Base-by-base conservation (phyloP, 495 filamentous ascomycete species). In the Coniosporium apollinis region DNA sequence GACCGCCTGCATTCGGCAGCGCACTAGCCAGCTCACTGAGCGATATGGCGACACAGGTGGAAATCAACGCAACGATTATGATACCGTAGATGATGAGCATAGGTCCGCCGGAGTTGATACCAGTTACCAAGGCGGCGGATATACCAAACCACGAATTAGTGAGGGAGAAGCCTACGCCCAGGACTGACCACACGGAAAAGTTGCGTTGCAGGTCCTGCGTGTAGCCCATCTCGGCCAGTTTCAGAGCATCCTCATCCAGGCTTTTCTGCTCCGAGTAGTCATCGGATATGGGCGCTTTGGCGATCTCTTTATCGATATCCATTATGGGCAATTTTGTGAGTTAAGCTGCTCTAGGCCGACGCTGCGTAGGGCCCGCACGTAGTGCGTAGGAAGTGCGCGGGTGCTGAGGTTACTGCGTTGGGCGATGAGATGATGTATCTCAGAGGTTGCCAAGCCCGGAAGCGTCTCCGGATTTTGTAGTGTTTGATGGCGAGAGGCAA, bases 71-170 rank as follows among this genome's bases (percentile, higher is more conserved):
- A 37, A 73, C 64, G 37, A 67, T 55, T 33, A 75, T 59, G 33
- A 73, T 60, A 20, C 72, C 73, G 40, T 76, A 78, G 35, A 76
- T 58, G 39, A 72, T 65, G 18, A 72, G 56, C 5, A 70, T 50
- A 1, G 72, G 69, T 1, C 72, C 71, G n/a, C 72, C 72, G 5
- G 61, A 66, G 39, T 58, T 69, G 54, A 76, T 73, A 26, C 69
- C 69, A 2, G 70, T 72, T 30, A 69, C 57, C 26, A 78, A 46
- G 11, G 66, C 67, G 10, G 65, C 64, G 1, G 64, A 66, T 37
- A 77, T 70, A 22, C 65, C 72, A 45, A 71, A 72, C 72, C 72
- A 76, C 5, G 69, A 72, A 48, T 77, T 75, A 28, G 70, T 72
- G 38, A 77, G 60, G 18, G 64, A 67, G 58, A 74, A 76, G 21